Conservation (phyloP, 805 yeast species). For the Barnettozyma wickerhamii region DNA sequence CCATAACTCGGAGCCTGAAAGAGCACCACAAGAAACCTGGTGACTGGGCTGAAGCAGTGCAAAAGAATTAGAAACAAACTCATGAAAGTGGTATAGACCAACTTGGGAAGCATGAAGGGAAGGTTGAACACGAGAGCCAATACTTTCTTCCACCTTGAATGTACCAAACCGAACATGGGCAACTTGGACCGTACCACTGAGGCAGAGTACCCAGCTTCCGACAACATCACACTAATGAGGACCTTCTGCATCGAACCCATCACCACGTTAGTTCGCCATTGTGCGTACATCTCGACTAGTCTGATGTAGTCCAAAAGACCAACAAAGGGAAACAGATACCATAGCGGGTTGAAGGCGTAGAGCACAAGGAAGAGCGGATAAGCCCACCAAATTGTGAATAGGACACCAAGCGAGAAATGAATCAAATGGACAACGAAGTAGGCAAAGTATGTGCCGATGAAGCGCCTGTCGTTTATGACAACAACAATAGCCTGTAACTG, state of each 20-base stretch:
- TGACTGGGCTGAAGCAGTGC: not conserved
- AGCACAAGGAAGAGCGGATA: constrained; percentile 4
- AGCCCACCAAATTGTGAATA: constrained; percentile 8
- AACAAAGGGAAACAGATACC: constrained; percentile 8
- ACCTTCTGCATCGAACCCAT: constrained; percentile 2
- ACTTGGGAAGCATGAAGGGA: constrained; percentile 3
- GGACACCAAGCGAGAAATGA: constrained; percentile 3
- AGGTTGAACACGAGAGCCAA: not conserved
- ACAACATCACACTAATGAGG: constrained; percentile 4
- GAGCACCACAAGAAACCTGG: not conserved
- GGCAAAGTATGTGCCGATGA: constrained; percentile 3
- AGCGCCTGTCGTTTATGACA: constrained; percentile 4
- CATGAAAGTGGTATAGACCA: not conserved
- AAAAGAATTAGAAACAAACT: not conserved
- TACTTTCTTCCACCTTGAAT: constrained; percentile 5
- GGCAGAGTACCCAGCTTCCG: constrained; percentile 8
- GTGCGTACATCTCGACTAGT: constrained; percentile 2
- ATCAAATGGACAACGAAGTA: constrained; percentile 5
- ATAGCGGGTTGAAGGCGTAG: constrained; percentile 3
- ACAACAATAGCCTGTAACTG: constrained; percentile 6
- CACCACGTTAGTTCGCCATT: constrained; percentile 8
- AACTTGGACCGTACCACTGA: constrained; percentile 5
- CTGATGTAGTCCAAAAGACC: constrained; percentile 6
- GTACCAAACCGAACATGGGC: constrained; percentile 5
- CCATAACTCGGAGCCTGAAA: constrained; percentile 5